These are phyloP conservation scores for Ceriops zippeliana DNA, from an alignment of 345 rosid species.

Conservation along the genomic window DNA sequence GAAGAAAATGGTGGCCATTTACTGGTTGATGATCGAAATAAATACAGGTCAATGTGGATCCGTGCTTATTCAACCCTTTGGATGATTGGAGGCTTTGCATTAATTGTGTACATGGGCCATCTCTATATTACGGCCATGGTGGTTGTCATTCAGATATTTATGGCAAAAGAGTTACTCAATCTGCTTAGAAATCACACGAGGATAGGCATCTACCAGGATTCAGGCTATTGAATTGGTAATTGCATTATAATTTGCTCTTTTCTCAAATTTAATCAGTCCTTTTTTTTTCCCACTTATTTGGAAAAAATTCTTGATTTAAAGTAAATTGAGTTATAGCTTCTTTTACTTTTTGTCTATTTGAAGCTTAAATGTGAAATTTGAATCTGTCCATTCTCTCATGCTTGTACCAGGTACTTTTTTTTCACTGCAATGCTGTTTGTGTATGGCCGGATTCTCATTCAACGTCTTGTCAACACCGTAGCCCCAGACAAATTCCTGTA, in stretches of 20 bases:
- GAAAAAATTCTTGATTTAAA: not conserved
- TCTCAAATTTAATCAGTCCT: not conserved
- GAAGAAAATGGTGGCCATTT: conserved; percentile 57
- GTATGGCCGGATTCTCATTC: conserved; percentile 92
- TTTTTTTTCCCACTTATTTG: not conserved
- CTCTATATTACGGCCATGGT: conserved; percentile 93
- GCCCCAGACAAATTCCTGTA: conserved; percentile 70
- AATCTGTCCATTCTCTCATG: not conserved
- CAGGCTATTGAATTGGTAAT: conserved; percentile 81
- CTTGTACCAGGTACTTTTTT: conserved; percentile 83
- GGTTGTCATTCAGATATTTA: conserved; percentile 83
- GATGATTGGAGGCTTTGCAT: conserved; percentile 88
- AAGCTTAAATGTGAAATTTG: not conserved
- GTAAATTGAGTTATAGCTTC: not conserved
- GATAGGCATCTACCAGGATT: conserved; percentile 82
- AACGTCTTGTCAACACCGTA: conserved; percentile 83
- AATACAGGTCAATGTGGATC: conserved; percentile 76
- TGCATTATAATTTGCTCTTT: not conserved
- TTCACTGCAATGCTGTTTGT: conserved; percentile 95
- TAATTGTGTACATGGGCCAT: conserved; percentile 92
- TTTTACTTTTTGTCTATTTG: not conserved
- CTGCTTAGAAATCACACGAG: conserved; percentile 74
- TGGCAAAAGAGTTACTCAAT: conserved; percentile 90
- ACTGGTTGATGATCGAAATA: conserved; percentile 65
- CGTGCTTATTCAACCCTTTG: conserved; percentile 72